These are phyloP conservation scores for Canavalia ensiformis DNA, from an alignment of 306 rosid species.

Conservation along the genomic window DNA sequence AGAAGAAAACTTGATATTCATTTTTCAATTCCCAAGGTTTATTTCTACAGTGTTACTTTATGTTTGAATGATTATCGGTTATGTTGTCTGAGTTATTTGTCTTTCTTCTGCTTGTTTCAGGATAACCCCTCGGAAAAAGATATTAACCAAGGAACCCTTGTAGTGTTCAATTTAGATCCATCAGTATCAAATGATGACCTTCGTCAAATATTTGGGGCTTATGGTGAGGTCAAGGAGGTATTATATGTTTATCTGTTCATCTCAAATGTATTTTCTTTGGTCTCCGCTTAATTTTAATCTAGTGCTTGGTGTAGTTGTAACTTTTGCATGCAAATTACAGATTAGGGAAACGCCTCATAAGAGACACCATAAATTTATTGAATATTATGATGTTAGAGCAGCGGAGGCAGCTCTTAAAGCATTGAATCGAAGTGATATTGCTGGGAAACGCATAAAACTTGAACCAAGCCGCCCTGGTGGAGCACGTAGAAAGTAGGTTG, in stretches of 20 bases:
- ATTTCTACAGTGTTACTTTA: conserved; percentile 26
- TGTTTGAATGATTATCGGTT: conserved; percentile 9
- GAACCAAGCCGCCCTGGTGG: conserved; percentile 99
- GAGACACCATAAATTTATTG: conserved; percentile 95
- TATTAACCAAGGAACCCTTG: conserved; percentile 96
- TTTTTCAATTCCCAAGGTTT: conserved; percentile 97
- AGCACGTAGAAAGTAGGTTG: conserved; percentile 89
- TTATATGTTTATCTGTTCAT: conserved; percentile 19
- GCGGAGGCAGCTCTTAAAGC: conserved; percentile 93
- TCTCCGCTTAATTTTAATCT: conserved; percentile 22
- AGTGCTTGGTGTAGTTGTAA: conserved; percentile 36
- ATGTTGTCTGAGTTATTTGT: conserved; percentile 32
- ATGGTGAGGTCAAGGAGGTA: conserved; percentile 98
- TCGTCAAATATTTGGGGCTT: conserved; percentile 88
- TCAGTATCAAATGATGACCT: conserved; percentile 95
- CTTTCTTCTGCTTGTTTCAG: conserved; percentile 59
- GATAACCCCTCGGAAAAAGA: conserved; percentile 96
- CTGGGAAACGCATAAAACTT: conserved; percentile 94
- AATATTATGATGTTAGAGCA: conserved; percentile 89
- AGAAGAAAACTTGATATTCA: conserved; percentile 96
- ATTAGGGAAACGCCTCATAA: conserved; percentile 97
- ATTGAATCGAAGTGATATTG: conserved; percentile 92
- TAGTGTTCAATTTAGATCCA: conserved; percentile 93
- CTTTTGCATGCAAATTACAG: conserved; percentile 58
- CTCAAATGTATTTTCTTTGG: conserved; percentile 19